Conservation (phyloP, 176 grass and related monocot species). For the Eleusine indica region DNA sequence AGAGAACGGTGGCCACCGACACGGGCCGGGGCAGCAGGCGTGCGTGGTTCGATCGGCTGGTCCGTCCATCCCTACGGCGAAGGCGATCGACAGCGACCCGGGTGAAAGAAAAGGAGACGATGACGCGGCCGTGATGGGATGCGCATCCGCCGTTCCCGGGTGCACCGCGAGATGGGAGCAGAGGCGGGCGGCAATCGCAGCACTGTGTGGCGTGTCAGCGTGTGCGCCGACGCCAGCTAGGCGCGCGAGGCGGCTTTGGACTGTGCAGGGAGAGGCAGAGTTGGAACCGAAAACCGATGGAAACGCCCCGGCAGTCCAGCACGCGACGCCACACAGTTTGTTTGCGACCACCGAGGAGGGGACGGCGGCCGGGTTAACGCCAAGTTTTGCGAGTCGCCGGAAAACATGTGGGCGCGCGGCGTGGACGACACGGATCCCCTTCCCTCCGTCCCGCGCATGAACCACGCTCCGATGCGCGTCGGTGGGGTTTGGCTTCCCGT, state of each 20-base stretch:
- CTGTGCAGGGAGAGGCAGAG: too few species aligned
- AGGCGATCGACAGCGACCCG: slow-evolving; percentile 6
- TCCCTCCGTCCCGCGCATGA: too few species aligned
- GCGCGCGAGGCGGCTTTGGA: not conserved
- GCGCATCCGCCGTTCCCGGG: not conserved
- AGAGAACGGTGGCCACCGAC: slow-evolving; percentile 27
- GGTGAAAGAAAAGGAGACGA: not conserved
- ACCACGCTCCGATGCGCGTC: too few species aligned
- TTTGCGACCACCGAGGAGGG: not conserved
- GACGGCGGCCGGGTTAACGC: too few species aligned
- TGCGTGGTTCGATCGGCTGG: not conserved
- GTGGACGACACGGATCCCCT: too few species aligned
- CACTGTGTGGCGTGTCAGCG: slow-evolving; percentile 3
- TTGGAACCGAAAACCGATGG: not conserved
- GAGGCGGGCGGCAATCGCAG: slow-evolving; percentile 18
- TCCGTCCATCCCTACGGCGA: not conserved
- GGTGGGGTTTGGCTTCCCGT: too few species aligned
- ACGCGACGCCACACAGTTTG: not conserved
- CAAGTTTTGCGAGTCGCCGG: too few species aligned
- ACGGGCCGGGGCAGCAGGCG: not conserved
- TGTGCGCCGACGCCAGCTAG: slow-evolving; percentile 15
- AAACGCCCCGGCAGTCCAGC: not conserved
- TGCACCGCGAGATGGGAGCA: not conserved
- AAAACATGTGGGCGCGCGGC: too few species aligned
- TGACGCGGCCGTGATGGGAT: not conserved